Evolutionary conservation across 169 alveolate species (phyloP).

Genomic region (Miamiensis avidus): DNA sequence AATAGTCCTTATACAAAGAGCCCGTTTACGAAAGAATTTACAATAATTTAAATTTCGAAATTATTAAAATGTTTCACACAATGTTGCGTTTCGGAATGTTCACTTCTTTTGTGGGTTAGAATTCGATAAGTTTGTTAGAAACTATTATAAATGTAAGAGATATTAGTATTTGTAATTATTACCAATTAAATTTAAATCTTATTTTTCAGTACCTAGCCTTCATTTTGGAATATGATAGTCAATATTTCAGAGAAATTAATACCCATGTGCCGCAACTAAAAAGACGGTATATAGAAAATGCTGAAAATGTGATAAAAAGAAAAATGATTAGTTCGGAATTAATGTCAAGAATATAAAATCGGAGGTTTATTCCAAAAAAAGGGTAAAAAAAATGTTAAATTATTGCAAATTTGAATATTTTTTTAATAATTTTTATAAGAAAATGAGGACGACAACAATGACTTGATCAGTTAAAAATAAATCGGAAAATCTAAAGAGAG

Average conservation of each 20-base stretch:
- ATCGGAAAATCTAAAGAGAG: neutral
- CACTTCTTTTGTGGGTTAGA: constrained; percentile 6
- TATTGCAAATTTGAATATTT: neutral
- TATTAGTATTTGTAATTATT: neutral
- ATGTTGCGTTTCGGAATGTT: constrained; percentile 44
- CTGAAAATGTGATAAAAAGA: neutral
- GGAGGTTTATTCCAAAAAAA: neutral
- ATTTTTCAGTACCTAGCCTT: constrained; percentile 26
- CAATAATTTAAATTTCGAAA: constrained; percentile 37
- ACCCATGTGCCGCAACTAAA: neutral
- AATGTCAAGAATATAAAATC: no score
- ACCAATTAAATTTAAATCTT: neutral
- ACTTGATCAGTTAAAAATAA: neutral
- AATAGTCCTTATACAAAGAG: neutral
- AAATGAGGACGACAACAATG: constrained; percentile 42
- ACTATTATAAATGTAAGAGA: neutral
- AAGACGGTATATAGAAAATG: neutral
- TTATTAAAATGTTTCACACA: constrained; percentile 22
- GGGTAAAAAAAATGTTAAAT: neutral
- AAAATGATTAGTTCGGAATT: neutral
- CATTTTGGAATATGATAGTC: constrained; percentile 36
- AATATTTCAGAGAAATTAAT: constrained; percentile 26
- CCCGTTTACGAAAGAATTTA: constrained; percentile 1
- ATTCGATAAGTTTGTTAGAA: neutral
- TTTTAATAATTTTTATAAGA: constrained; percentile 15